Conservation (phyloP, 768 basidiomycete genomes). For the Pulveroboletus sp. region DNA sequence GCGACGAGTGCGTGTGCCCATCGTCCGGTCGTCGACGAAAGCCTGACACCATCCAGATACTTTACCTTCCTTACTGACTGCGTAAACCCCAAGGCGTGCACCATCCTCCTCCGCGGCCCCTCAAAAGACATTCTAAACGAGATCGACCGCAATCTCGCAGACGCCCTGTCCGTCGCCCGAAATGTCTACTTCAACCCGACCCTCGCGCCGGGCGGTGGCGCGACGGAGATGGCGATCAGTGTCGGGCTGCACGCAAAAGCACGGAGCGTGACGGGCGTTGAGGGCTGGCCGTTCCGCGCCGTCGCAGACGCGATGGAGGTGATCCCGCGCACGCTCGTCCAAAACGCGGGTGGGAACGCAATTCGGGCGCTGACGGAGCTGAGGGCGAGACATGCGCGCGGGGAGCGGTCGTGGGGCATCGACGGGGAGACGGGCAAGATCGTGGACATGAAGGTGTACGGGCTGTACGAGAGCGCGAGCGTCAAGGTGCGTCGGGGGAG, state of each 20-base stretch:
- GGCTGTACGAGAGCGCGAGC: conserved; percentile 91
- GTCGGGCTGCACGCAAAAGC: conserved; percentile 83
- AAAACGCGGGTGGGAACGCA: conserved; percentile 93
- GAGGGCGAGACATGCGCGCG: conserved; percentile 92
- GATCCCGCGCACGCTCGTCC: conserved; percentile 90
- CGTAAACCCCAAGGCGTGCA: conserved; percentile 89
- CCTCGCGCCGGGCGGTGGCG: conserved; percentile 94
- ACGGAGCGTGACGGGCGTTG: conserved; percentile 76
- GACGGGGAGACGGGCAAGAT: conserved; percentile 96
- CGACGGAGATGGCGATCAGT: conserved; percentile 96
- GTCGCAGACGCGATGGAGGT: conserved; percentile 97
- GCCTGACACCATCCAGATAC: conserved; percentile 55
- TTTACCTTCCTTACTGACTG: conserved; percentile 97
- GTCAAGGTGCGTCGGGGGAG: conserved; percentile 74
- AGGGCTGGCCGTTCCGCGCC: conserved; percentile 87
- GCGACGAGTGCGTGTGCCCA: conserved; percentile 66
- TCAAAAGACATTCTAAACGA: conserved; percentile 98
- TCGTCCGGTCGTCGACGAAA: neutral
- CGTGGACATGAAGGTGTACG: conserved; percentile 92
- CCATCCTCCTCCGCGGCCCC: conserved; percentile 94
- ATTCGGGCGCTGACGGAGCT: conserved; percentile 92
- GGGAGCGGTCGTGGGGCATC: conserved; percentile 89
- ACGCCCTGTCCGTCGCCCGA: conserved; percentile 95
- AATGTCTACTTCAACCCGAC: conserved; percentile 95
- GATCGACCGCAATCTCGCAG: conserved; percentile 95